Conservation (phyloP, 768 basidiomycete species). For the Hydnomerulius pinastri region DNA sequence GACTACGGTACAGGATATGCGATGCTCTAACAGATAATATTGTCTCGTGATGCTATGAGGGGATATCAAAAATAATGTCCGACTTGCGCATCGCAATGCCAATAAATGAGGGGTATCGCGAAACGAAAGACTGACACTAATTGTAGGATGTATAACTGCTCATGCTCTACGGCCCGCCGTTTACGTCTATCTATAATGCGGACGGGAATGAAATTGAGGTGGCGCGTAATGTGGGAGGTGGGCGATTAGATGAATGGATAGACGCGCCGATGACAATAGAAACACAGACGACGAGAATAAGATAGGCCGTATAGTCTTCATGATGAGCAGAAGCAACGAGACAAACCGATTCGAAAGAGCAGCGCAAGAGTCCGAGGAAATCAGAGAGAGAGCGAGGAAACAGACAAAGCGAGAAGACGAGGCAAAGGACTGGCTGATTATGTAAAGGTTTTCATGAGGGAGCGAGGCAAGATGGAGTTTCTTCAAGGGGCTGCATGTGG, state of each 20-base stretch:
- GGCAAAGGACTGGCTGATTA: slow-evolving; percentile 16
- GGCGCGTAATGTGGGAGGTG: slow-evolving; percentile 20
- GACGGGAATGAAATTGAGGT: slow-evolving; percentile 29
- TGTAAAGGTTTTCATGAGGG: slow-evolving; percentile 26
- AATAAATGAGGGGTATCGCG: slow-evolving; percentile 51
- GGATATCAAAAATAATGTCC: slow-evolving; percentile 45
- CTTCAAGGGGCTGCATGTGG: slow-evolving; percentile 13
- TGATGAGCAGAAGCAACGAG: slow-evolving; percentile 55
- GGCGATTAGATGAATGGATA: slow-evolving; percentile 14
- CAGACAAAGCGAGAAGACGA: slow-evolving; percentile 23
- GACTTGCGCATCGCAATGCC: slow-evolving; percentile 49
- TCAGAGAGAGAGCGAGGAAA: slow-evolving; percentile 31
- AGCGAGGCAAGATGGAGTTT: slow-evolving; percentile 18
- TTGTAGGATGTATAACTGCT: slow-evolving; percentile 43
- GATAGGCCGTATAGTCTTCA: slow-evolving; percentile 44
- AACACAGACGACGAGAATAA: slow-evolving; percentile 42
- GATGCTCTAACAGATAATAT: slow-evolving; percentile 65
- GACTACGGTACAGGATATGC: slow-evolving; percentile 51
- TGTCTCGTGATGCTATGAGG: slow-evolving; percentile 57
- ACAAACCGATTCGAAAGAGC: slow-evolving; percentile 62
- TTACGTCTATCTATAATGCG: slow-evolving; percentile 44
- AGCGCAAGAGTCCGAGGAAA: slow-evolving; percentile 53
- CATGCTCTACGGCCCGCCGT: slow-evolving; percentile 45
- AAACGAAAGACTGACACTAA: slow-evolving; percentile 49
- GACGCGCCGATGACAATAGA: slow-evolving; percentile 35